These are phyloP conservation scores for Rubia peregrina DNA, from an alignment of 305 asterid genomes.

Conservation along the genomic window DNA sequence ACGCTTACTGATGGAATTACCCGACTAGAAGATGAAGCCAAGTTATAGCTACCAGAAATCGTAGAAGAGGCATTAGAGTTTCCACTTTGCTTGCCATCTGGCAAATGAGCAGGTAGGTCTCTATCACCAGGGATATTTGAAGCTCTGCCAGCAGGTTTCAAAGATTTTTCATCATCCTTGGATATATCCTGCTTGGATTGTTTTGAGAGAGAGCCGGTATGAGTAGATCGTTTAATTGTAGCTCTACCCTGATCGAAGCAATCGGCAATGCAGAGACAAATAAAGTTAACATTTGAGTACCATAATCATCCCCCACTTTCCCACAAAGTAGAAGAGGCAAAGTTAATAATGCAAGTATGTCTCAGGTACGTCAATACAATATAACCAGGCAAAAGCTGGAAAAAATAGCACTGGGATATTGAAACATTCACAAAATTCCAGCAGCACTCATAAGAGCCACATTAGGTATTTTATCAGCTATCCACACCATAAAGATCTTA, in stretches of 20 bases:
- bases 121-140: slow-evolving; percentile 40
- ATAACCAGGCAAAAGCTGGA: background rate
- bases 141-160: slow-evolving; percentile 48
- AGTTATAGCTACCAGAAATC: slow-evolving; percentile 46
- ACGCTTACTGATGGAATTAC: slow-evolving; percentile 37
- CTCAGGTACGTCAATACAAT: background rate
- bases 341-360: background rate
- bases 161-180: slow-evolving; percentile 69
- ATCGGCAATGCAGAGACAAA: background rate
- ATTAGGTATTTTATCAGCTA: slow-evolving; percentile 1
- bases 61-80: slow-evolving; percentile 35
- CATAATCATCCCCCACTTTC: background rate
- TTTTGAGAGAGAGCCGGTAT: slow-evolving; percentile 57
- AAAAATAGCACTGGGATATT: background rate
- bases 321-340: background rate
- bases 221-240: slow-evolving; percentile 50
- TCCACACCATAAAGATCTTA: background rate
- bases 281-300: background rate
- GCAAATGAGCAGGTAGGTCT: slow-evolving; percentile 21
- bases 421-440: background rate
- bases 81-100: slow-evolving; percentile 33
- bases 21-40: slow-evolving; percentile 40
- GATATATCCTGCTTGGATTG: slow-evolving; percentile 63
- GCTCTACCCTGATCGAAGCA: slow-evolving; percentile 50
- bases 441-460: background rate